Evolutionary conservation across 192 early-diverging fungal species (phyloP).

Genomic region (Mortierella hygrophila): DNA sequence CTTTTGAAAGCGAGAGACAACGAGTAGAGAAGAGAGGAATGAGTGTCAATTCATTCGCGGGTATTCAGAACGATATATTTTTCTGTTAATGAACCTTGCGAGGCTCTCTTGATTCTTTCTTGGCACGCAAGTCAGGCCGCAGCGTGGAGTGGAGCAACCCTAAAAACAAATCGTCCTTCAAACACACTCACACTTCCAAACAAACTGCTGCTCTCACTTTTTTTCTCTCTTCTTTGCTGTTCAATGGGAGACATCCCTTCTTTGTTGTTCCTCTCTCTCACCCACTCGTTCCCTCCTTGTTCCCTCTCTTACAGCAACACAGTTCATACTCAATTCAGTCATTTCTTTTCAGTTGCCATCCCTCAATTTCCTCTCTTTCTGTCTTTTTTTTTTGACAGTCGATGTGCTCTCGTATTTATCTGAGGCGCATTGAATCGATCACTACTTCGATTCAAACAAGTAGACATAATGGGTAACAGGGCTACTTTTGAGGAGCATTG

Average conservation of each 20-base stretch:
- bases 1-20: no score
- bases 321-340: background rate
- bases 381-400: background rate
- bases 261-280: background rate
- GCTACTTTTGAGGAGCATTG: background rate
- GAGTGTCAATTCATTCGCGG: background rate
- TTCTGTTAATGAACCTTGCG: background rate
- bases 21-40: background rate
- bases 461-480: background rate
- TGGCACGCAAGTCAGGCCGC: conserved; percentile 17
- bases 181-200: background rate
- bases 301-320: background rate
- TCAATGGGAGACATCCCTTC: conserved; percentile 1
- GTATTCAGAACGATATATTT: background rate
- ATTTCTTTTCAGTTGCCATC: background rate
- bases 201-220: background rate
- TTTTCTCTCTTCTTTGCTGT: background rate
- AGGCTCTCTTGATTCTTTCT: conserved; percentile 10
- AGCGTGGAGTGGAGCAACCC: conserved; percentile 18
- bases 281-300: background rate
- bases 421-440: background rate
- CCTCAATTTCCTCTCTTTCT: background rate
- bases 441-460: background rate
- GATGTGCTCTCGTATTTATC: background rate
- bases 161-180: conserved; percentile 7